Conservation (phyloP, 1,284 basidiomycete genomes). For the Pseudozyma sp. region DNA sequence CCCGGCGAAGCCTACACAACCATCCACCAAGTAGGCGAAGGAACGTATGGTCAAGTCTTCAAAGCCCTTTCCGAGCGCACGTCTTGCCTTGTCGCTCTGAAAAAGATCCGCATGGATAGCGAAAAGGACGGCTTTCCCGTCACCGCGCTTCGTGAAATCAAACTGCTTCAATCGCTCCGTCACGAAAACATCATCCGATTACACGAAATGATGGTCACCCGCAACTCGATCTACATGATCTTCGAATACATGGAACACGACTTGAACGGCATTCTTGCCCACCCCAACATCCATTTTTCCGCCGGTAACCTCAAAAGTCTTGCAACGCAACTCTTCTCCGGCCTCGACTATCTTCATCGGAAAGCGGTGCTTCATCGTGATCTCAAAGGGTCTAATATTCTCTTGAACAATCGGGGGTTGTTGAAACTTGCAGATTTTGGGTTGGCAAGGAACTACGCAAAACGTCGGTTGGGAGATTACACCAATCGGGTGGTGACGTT, state of each 20-base stretch:
- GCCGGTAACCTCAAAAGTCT: constrained; percentile 93
- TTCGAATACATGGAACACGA: constrained; percentile 99
- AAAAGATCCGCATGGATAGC: constrained; percentile 96
- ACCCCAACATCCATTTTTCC: constrained; percentile 84
- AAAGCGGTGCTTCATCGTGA: constrained; percentile 97
- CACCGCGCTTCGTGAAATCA: constrained; percentile 98
- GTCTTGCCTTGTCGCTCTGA: constrained; percentile 85
- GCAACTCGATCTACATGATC: constrained; percentile 93
- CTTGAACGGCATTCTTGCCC: constrained; percentile 91
- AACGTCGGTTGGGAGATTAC: constrained; percentile 88
- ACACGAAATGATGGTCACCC: constrained; percentile 96
- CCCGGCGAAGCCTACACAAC: constrained; percentile 79
- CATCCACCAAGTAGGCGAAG: constrained; percentile 94
- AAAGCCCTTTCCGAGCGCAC: constrained; percentile 88
- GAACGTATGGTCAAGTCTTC: constrained; percentile 99
- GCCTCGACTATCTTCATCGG: constrained; percentile 92
- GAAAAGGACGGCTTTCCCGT: constrained; percentile 98
- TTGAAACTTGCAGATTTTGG: constrained; percentile 98
- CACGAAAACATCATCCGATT: constrained; percentile 90
- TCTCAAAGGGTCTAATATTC: constrained; percentile 97
- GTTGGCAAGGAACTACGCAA: constrained; percentile 94
- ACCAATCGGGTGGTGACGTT: constrained; percentile 98
- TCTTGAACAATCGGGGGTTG: constrained; percentile 91
- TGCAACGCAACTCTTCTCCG: constrained; percentile 91
- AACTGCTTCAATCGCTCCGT: constrained; percentile 88